A percentile compares a stretch with the other conserved stretches of the same genome.
phyloP scores from a whole-genome alignment of 306 rosid genomes.

The Hylodesmum podocarpum region DNA sequence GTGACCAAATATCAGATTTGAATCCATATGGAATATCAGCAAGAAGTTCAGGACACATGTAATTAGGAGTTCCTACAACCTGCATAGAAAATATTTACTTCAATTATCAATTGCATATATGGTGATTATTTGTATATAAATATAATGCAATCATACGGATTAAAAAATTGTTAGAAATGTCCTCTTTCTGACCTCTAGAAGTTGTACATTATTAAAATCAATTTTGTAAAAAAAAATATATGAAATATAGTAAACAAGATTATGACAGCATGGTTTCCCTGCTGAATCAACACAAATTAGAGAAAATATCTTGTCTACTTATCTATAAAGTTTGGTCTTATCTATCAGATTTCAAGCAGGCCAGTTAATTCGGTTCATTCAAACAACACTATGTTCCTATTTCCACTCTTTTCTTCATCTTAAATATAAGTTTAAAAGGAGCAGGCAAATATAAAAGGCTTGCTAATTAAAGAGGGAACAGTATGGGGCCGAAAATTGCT shows the following conservation, averaged over 20 bases:
- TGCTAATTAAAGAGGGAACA: not conserved
- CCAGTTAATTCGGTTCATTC: not conserved
- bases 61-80: constrained; percentile 99
- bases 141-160: not conserved
- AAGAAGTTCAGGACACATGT: constrained; percentile 99
- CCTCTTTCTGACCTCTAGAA: constrained; percentile 5
- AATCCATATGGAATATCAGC: constrained; percentile 99
- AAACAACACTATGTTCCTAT: not conserved
- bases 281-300: not conserved
- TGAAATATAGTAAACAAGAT: not conserved
- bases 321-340: not conserved
- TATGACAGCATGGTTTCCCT: not conserved
- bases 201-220: not conserved
- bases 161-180: not conserved
- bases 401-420: not conserved
- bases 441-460: not conserved
- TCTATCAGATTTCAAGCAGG: not conserved
- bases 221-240: not conserved
- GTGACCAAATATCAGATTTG: constrained; percentile 99
- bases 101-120: constrained; percentile 9
- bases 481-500: not conserved
- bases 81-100: constrained; percentile 35
- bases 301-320: not conserved
- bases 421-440: not conserved
- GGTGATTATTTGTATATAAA: constrained; percentile 9